Conservation (phyloP, 768 basidiomycete genomes). For the Boletus tylopilopsis region DNA sequence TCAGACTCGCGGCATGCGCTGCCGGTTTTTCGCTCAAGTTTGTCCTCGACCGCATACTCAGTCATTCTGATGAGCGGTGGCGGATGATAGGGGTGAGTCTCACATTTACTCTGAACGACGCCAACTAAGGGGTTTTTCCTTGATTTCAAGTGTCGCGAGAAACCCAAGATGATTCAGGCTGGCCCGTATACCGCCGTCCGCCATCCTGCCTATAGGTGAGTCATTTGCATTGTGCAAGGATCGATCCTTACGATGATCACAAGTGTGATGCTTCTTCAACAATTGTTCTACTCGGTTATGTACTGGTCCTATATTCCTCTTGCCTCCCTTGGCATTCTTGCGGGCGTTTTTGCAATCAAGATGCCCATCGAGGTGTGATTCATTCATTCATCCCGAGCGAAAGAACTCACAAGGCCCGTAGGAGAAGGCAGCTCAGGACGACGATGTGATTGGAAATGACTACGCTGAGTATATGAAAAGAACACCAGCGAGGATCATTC, state of each 20-base stretch:
- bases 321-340: conserved; percentile 20
- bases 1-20: conserved; percentile 29
- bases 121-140: neutral
- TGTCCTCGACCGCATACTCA: conserved; percentile 8
- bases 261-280: conserved; percentile 26
- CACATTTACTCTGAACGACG: neutral
- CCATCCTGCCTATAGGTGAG: conserved; percentile 35
- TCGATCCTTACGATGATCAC: neutral
- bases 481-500: conserved; percentile 29
- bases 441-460: conserved; percentile 19
- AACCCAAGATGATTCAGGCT: conserved; percentile 24
- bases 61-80: conserved; percentile 26
- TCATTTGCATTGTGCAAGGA: neutral
- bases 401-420: conserved; percentile 8
- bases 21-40: conserved; percentile 19
- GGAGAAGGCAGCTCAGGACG: conserved; percentile 30
- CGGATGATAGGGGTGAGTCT: conserved; percentile 31
- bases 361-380: conserved; percentile 33
- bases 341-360: conserved; percentile 28
- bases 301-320: conserved; percentile 37
- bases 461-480: conserved; percentile 30
- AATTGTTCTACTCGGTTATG: conserved; percentile 23
- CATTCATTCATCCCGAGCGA: neutral
- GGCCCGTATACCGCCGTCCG: conserved; percentile 37
- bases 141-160: conserved; percentile 26